Conservation (phyloP, 2,329 filamentous ascomycete species). For the Sarocladium strictum region DNA sequence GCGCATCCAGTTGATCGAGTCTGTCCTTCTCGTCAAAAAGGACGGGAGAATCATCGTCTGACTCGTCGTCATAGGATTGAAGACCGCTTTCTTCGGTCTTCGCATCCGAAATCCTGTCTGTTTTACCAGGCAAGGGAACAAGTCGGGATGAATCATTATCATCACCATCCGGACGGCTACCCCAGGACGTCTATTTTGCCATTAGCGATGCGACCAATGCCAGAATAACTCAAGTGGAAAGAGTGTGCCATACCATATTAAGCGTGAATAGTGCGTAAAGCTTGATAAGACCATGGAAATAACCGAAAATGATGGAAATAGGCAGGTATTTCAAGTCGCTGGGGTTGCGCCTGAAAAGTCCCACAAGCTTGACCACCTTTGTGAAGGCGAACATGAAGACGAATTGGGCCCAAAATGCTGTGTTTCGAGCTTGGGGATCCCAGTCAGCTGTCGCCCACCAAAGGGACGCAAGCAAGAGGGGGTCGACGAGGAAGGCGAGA, state of each 20-base stretch:
- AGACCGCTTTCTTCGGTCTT: not conserved
- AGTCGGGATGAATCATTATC: slow-evolving; percentile 55
- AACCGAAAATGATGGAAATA: slow-evolving; percentile 85
- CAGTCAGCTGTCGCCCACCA: slow-evolving; percentile 62
- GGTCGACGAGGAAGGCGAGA: slow-evolving; percentile 74
- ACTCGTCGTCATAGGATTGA: slow-evolving; percentile 3
- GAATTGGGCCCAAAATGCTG: slow-evolving; percentile 56
- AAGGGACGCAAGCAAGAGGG: slow-evolving; percentile 62
- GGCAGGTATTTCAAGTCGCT: slow-evolving; percentile 74
- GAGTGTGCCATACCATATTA: slow-evolving; percentile 61
- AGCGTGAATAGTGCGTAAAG: slow-evolving; percentile 79
- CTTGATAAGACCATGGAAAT: slow-evolving; percentile 90
- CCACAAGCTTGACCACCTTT: slow-evolving; percentile 86
- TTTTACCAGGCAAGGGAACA: slow-evolving; percentile 1
- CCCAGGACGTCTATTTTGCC: slow-evolving; percentile 75
- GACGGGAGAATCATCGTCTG: not conserved
- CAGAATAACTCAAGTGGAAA: not conserved
- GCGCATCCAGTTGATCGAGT: not conserved
- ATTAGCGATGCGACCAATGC: not conserved
- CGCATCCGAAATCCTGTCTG: not conserved
- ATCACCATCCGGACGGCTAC: slow-evolving; percentile 87
- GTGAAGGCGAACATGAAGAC: slow-evolving; percentile 75
- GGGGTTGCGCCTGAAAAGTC: slow-evolving; percentile 79
- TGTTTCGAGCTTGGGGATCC: slow-evolving; percentile 44
- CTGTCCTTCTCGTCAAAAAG: not conserved